Conservation (phyloP, 2,329 filamentous ascomycete genomes). For the Phyllosticta citrichinensis region DNA sequence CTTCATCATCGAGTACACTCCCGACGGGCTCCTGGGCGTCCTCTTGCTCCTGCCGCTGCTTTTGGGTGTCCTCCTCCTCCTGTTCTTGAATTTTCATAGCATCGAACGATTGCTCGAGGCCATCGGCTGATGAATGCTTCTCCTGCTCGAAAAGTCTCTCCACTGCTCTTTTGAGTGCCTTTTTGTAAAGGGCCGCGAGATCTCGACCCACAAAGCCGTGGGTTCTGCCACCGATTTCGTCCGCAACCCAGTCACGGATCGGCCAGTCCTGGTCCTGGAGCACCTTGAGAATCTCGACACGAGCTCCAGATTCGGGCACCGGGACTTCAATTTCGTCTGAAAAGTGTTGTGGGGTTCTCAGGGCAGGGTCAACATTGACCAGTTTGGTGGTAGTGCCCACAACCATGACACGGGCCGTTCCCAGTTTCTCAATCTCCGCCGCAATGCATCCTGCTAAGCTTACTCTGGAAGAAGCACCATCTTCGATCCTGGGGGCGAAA, state of each 20-base stretch:
- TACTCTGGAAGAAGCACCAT: conserved; percentile 17
- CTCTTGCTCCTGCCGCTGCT: not conserved
- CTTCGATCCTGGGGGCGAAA: conserved; percentile 51
- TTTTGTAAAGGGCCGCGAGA: conserved; percentile 47
- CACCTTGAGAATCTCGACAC: conserved; percentile 60
- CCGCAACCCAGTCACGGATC: conserved; percentile 40
- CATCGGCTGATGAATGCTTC: not conserved
- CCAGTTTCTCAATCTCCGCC: conserved; percentile 4
- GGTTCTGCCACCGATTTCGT: conserved; percentile 59
- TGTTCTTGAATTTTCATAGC: not conserved
- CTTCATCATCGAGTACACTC: not conserved
- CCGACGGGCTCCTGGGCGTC: not conserved
- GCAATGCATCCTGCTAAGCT: conserved; percentile 6
- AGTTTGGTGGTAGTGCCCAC: conserved; percentile 65
- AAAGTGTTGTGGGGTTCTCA: conserved; percentile 58
- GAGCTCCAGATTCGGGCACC: conserved; percentile 60
- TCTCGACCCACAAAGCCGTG: conserved; percentile 83
- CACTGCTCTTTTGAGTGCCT: conserved; percentile 4
- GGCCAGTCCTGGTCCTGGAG: conserved; percentile 16
- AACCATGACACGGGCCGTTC: conserved; percentile 52
- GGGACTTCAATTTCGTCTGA: conserved; percentile 60
- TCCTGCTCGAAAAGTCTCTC: conserved; percentile 5
- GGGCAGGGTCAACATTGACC: conserved; percentile 58
- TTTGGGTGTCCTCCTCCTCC: not conserved
- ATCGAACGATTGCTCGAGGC: not conserved